Percentiles rank a stretch among this genome's conserved stretches.
These are phyloP conservation scores for Cladorrhinum samala DNA, from an alignment of 495 filamentous ascomycete genomes.

Conservation along the genomic window DNA sequence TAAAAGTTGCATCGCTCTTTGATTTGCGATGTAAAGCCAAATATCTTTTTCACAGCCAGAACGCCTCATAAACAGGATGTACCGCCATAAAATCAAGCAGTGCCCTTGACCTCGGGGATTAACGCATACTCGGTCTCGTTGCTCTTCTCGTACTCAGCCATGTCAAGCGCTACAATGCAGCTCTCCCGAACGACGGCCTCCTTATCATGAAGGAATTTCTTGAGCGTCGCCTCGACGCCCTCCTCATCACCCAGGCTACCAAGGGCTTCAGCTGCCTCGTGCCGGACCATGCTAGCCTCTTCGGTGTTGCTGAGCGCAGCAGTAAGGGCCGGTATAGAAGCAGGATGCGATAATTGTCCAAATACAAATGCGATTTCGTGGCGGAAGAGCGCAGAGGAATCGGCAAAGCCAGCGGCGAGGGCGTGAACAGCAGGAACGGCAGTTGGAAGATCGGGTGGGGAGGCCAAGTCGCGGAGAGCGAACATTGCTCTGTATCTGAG, in stretches of 20 bases:
- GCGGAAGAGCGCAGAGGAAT: conserved; percentile 88
- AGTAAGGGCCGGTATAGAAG: conserved; percentile 86
- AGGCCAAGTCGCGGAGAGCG: conserved; percentile 84
- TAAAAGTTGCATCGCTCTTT: conserved; percentile 5
- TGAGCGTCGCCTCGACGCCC: conserved; percentile 80
- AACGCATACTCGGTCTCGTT: conserved; percentile 86
- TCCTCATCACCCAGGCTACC: conserved; percentile 91
- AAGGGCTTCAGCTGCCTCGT: conserved; percentile 97
- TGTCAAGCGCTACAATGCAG: conserved; percentile 90
- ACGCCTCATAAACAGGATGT: conserved; percentile 8
- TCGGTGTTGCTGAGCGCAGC: conserved; percentile 67
- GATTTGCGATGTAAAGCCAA: conserved; percentile 1
- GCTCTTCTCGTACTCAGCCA: conserved; percentile 94
- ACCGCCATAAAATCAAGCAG: conserved; percentile 23
- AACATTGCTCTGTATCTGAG: conserved; percentile 97
- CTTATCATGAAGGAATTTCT: conserved; percentile 77
- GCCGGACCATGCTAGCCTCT: conserved; percentile 92
- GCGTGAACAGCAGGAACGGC: conserved; percentile 77
- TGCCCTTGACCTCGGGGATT: conserved; percentile 55
- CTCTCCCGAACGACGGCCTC: conserved; percentile 94
- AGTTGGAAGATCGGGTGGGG: conserved; percentile 82
- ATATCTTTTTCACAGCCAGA: conserved; percentile 16
- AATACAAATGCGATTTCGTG: conserved; percentile 99
- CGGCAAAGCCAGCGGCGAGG: conserved; percentile 78
- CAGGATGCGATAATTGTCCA: conserved; percentile 89